These are phyloP conservation scores for Phaseolus lunatus DNA, from an alignment of 306 rosid genomes.

Conservation along the genomic window DNA sequence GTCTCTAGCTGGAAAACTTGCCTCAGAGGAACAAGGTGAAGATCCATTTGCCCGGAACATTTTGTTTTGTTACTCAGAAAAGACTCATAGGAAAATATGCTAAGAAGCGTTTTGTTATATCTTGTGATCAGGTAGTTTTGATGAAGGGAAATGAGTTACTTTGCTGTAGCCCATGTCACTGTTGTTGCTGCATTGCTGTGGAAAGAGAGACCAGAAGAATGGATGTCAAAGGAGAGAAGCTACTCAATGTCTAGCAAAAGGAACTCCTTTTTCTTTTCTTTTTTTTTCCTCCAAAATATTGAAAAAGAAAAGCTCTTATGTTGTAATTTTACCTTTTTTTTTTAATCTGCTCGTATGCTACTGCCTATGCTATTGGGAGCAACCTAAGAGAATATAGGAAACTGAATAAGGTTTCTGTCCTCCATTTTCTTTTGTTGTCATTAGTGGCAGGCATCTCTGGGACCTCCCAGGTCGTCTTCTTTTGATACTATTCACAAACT, in stretches of 20 bases:
- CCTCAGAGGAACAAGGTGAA: conserved; percentile 66
- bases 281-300: conserved; percentile 13
- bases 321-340: conserved; percentile 26
- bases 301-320: conserved; percentile 34
- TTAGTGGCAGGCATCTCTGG: conserved; percentile 40
- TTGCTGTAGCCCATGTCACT: conserved; percentile 29
- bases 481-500: conserved; percentile 36
- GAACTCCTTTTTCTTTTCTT: conserved; percentile 17
- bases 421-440: conserved; percentile 45
- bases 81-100: conserved; percentile 2
- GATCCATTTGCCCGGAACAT: conserved; percentile 22
- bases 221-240: conserved; percentile 52
- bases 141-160: conserved; percentile 54
- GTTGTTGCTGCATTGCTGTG: conserved; percentile 49
- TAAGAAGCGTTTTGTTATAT: conserved; percentile 22
- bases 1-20: conserved; percentile 51
- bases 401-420: conserved; percentile 44
- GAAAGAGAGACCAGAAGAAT: conserved; percentile 41
- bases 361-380: conserved; percentile 72
- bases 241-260: conserved; percentile 49
- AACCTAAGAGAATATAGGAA: conserved; percentile 52
- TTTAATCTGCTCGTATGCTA: conserved; percentile 41
- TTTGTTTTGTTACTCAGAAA: conserved; percentile 12
- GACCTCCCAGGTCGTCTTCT: conserved; percentile 41
- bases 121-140: conserved; percentile 53